A percentile compares a stretch with the other conserved stretches of the same genome.
phyloP scores from a whole-genome alignment of 352 stramenopile species.

The Globisporangium acanthophoron region DNA sequence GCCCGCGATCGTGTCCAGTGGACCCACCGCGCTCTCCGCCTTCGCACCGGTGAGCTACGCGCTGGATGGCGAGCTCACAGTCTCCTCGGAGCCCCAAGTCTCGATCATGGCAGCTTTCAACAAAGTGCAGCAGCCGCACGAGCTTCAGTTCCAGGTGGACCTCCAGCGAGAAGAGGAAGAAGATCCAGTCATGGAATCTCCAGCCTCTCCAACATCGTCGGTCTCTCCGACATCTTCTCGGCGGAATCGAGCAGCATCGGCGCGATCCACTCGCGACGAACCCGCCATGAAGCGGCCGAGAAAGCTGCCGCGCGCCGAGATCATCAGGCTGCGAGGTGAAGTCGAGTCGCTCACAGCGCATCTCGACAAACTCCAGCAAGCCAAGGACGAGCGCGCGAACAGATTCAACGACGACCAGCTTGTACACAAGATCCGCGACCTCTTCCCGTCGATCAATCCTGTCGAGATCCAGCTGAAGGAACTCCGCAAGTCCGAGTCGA shows the following conservation, averaged over 20 bases:
- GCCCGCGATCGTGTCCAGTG: too few species aligned
- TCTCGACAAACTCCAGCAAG: slow-evolving; percentile 8
- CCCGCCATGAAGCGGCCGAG: neutral
- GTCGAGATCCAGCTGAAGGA: slow-evolving; percentile 3
- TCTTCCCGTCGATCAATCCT: slow-evolving; percentile 5
- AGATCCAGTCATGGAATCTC: neutral
- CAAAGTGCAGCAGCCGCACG: neutral
- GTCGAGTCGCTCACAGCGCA: slow-evolving; percentile 7
- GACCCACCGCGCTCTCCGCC: neutral
- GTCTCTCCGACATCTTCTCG: neutral
- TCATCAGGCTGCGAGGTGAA: slow-evolving; percentile 7
- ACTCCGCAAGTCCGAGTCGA: slow-evolving; percentile 4
- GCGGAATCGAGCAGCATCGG: neutral
- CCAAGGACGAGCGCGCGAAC: neutral
- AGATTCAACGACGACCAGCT: neutral
- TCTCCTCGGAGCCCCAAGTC: neutral
- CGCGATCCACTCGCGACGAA: neutral
- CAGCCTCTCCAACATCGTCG: neutral
- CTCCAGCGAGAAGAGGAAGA: neutral
- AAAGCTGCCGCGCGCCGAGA: slow-evolving; percentile 8
- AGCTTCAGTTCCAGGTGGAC: neutral
- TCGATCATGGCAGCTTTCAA: neutral
- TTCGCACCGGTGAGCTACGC: neutral
- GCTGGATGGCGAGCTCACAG: neutral
- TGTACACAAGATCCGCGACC: neutral